Evolutionary conservation across 1,284 basidiomycete genomes (phyloP).

Genomic region (Leccinum griseonigrum): DNA sequence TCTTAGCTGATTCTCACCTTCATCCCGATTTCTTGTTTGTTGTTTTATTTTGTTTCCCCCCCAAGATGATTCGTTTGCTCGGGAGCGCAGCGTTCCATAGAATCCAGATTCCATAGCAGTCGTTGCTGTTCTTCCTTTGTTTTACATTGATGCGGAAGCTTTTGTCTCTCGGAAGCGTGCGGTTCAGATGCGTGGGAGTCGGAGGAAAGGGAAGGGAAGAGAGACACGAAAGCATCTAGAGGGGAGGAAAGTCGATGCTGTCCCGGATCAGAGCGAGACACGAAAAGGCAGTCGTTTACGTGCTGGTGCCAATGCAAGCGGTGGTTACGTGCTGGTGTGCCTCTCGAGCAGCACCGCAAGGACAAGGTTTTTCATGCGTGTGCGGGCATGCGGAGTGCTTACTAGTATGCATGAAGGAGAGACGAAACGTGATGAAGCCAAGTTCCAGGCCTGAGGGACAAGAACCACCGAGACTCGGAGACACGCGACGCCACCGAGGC

Average conservation of each 20-base stretch:
- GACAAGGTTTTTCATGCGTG: slow-evolving; percentile 25
- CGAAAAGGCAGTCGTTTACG: background rate
- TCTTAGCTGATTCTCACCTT: slow-evolving; percentile 21
- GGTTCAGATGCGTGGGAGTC: slow-evolving; percentile 21
- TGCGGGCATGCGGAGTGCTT: background rate
- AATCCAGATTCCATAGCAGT: background rate
- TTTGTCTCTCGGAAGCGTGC: slow-evolving; percentile 23
- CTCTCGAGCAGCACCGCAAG: slow-evolving; percentile 29
- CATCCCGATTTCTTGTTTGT: slow-evolving; percentile 11
- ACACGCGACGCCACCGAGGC: background rate
- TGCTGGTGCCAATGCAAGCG: background rate
- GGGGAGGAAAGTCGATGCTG: background rate
- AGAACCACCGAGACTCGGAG: background rate
- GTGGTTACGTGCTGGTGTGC: slow-evolving; percentile 21
- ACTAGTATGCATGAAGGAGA: background rate
- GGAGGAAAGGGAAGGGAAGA: background rate
- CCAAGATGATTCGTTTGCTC: background rate
- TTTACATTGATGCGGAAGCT: background rate
- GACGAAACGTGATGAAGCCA: slow-evolving; percentile 1
- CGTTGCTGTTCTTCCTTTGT: slow-evolving; percentile 1
- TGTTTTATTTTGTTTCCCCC: background rate
- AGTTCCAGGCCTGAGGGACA: background rate
- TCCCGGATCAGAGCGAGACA: slow-evolving; percentile 16
- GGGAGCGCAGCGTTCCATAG: background rate
- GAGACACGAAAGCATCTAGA: background rate